Percentiles rank a stretch among this genome's conserved stretches.
These are phyloP conservation scores for Hymenoscyphus repandus DNA, from an alignment of 2,329 filamentous ascomycete species.

Conservation along the genomic window DNA sequence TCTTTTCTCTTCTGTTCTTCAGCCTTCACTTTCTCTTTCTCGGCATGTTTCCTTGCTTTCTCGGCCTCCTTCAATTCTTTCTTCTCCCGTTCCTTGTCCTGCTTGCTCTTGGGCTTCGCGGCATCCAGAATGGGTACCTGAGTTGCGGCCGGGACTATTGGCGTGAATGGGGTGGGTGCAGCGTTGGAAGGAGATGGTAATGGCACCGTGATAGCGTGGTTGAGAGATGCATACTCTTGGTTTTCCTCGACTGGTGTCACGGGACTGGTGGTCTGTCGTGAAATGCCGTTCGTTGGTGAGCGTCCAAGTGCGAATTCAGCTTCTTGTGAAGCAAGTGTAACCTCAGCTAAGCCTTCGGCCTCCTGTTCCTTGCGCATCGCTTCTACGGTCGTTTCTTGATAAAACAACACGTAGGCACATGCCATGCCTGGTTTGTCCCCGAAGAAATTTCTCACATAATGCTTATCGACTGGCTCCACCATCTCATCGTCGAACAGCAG, in stretches of 20 bases:
- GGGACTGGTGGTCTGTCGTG: conserved; percentile 47
- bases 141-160: conserved; percentile 30
- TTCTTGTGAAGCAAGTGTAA: conserved; percentile 53
- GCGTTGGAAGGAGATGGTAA: conserved; percentile 23
- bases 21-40: conserved; percentile 35
- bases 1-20: conserved; percentile 40
- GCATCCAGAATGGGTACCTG: conserved; percentile 21
- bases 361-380: conserved; percentile 74
- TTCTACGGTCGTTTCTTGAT: conserved; percentile 79
- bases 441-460: conserved; percentile 95
- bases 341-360: conserved; percentile 60
- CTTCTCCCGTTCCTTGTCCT: conserved; percentile 61
- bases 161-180: conserved; percentile 29
- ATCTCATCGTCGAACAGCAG: conserved; percentile 96
- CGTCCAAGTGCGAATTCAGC: conserved; percentile 50
- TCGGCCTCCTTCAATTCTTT: conserved; percentile 57
- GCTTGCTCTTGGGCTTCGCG: conserved; percentile 42
- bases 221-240: conserved; percentile 52
- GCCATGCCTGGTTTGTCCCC: conserved; percentile 87
- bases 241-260: conserved; percentile 42
- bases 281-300: conserved; percentile 43
- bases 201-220: conserved; percentile 63
- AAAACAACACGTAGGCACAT: conserved; percentile 95
- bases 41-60: conserved; percentile 34
- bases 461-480: conserved; percentile 95